Base-by-base conservation (phyloP, 2,329 filamentous ascomycete genomes). In the Microdochium trichocladiopsis region DNA sequence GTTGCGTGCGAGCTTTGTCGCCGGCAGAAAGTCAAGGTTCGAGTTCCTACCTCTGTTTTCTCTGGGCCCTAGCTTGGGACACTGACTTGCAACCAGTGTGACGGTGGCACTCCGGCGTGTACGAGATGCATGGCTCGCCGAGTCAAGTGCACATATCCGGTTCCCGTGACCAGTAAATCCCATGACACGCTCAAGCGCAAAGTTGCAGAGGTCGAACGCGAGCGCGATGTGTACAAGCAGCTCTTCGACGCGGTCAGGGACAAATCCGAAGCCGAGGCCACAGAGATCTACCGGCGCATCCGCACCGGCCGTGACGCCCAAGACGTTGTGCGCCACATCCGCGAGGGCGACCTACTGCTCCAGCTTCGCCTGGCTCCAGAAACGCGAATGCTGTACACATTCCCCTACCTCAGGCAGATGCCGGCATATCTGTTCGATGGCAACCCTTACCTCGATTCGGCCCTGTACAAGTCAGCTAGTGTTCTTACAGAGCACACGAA, bases 331-430 rank as follows among this genome's bases (percentile, higher is more conserved):
- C 65, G 60, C 14, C 67, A 69, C 25, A 60, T 70, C 47, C 61
- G 60, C 45, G 62, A 63, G 21, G 72, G 71, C 9, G 64, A 71
- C 52, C 25, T 69, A 3, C 55, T 74, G 3, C 54, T 74, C 4
- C 69, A 74, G 52, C 64, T 72, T 51, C 59, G 66, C 1, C 55
- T 72, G 2, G 53, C 58, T 0, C 69, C 71, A 3, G 70, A 74
- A 53, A 61, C 68, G 1, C 58, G 68, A 1, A 63, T 65, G 21
- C 69, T 68, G 43, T 74, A 71, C 43, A 65, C 68, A 43, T 71
- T 74, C 36, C 72, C 70, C 0, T 71, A 71, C 47, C 49, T 60
- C 16, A 24, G 56, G 6, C 56, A 63, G 6, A 67, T 68, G 61
- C 68, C 68, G 2, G 36, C 54, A 2, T 63, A 55, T 21, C 56